Evolutionary conservation across 257 asterid genomes (phyloP), one percentile per base, ranked within the genome.

Genomic region (Solanum arcanum): DNA sequence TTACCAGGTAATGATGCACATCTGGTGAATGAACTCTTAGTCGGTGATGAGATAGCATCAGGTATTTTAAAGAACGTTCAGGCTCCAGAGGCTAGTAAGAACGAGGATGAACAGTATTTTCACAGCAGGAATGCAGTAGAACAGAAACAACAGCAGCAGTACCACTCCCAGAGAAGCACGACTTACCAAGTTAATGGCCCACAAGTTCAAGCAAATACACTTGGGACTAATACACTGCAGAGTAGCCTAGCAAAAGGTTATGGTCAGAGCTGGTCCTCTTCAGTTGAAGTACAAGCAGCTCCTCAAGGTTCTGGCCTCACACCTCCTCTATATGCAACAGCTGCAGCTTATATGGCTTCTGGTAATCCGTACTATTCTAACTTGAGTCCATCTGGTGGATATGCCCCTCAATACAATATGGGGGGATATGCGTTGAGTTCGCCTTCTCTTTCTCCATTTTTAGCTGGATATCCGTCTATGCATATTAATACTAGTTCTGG

Each of bases 321-420:
- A 52, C 93, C 97, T 87, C 94, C 98, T 83, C 25, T 94, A 52
- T 96, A 93, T 85, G 95, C 98, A 64, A 88, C 95, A 83, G 93
- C 94, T 59, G 92, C 98, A 29, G 94, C 98, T 86, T 92, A 91
- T 86, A 91, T 94, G 94, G 91, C 94, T 87, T 90, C 98, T 42
- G 93, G 94, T 90, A 93, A 90, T 88, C 91, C 95, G 20, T 90
- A 88, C 85, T 94, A 93, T 88, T 90, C 94, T 37, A 94, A 90
- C 87, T 46, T 87, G 85, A 88, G 41, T 85, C 85, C 94, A n/a
- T 72, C 98, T 85, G 95, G 96, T 89, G 70, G 93, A 44, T 94
- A 91, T 83, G 86, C 92, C 89, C 96, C 97, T 56, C 98, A 94
- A 44, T 95, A 94, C 86, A 81, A 92, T 86, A 66, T 89, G 87